Evolutionary conservation across 495 filamentous ascomycete genomes (phyloP).

Genomic region (Penicillium roqueforti): DNA sequence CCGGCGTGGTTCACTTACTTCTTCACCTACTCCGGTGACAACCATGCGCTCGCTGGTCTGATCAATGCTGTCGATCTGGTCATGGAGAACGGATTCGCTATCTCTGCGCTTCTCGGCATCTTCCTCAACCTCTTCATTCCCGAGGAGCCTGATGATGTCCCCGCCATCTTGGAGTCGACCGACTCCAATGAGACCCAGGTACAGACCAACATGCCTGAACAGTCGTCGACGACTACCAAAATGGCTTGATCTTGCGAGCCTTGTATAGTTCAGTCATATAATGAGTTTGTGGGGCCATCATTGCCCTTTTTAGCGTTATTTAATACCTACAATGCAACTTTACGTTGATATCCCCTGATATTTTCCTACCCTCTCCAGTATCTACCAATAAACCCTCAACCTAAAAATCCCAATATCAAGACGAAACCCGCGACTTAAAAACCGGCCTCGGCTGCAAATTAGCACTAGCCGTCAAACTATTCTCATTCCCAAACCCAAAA

Average conservation of each 20-base stretch:
- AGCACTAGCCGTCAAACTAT: background rate
- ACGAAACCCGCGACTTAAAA: background rate
- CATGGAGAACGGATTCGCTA: slow-evolving; percentile 63
- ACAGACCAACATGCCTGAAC: background rate
- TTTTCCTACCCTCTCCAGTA: background rate
- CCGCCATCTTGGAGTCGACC: slow-evolving; percentile 23
- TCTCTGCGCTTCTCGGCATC: slow-evolving; percentile 68
- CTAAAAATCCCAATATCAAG: no score
- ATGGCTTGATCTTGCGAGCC: background rate
- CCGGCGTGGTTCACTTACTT: slow-evolving; percentile 72
- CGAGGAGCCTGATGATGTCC: slow-evolving; percentile 65
- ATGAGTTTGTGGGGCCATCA: background rate
- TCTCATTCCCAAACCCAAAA: background rate
- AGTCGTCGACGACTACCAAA: background rate
- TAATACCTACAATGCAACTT: background rate
- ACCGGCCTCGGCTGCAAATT: background rate
- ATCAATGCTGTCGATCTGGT: slow-evolving; percentile 77
- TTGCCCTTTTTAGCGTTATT: background rate
- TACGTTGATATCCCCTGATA: background rate
- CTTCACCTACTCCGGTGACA: slow-evolving; percentile 69
- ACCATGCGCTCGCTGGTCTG: slow-evolving; percentile 69
- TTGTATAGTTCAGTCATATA: background rate
- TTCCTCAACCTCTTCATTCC: slow-evolving; percentile 69
- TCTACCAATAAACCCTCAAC: no score
- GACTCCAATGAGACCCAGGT: slow-evolving; percentile 14